Evolutionary conservation across 2,329 filamentous ascomycete species (phyloP).

Genomic region (Apiospora sp.): DNA sequence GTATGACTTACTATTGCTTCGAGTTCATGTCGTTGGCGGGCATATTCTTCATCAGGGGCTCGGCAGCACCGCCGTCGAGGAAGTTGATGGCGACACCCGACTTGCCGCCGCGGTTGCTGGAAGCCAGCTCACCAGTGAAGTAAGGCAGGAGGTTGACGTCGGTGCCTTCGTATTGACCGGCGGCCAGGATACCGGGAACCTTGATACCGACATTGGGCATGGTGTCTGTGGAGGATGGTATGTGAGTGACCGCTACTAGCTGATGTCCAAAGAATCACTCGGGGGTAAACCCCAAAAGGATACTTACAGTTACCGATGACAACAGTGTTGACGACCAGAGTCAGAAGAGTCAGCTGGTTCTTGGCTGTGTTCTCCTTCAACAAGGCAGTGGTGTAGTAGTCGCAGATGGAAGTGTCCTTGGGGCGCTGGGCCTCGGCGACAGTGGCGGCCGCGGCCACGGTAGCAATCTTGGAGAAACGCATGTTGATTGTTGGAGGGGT

Average conservation of each 20-base stretch:
- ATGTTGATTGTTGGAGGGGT: constrained; percentile 32
- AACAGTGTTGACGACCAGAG: constrained; percentile 67
- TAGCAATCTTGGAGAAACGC: constrained; percentile 36
- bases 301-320: constrained; percentile 67
- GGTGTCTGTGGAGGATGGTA: constrained; percentile 49
- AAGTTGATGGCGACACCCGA: constrained; percentile 63
- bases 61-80: constrained; percentile 66
- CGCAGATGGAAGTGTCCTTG: constrained; percentile 61
- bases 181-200: constrained; percentile 65
- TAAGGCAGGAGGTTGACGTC: constrained; percentile 66
- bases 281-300: background rate
- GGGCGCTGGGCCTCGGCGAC: constrained; percentile 54
- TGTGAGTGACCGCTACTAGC: background rate
- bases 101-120: constrained; percentile 58
- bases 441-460: constrained; percentile 38
- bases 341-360: constrained; percentile 64
- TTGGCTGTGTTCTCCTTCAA: constrained; percentile 65
- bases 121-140: constrained; percentile 63
- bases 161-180: constrained; percentile 56
- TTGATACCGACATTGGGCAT: constrained; percentile 58
- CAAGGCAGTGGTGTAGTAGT: constrained; percentile 69
- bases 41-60: constrained; percentile 62
- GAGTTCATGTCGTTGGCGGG: constrained; percentile 58
- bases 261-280: background rate
- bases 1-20: constrained; percentile 60